Evolutionary conservation across 2,329 filamentous ascomycete genomes (phyloP), one percentile per base, ranked within the genome.

Genomic region (Colletotrichum sp.): DNA sequence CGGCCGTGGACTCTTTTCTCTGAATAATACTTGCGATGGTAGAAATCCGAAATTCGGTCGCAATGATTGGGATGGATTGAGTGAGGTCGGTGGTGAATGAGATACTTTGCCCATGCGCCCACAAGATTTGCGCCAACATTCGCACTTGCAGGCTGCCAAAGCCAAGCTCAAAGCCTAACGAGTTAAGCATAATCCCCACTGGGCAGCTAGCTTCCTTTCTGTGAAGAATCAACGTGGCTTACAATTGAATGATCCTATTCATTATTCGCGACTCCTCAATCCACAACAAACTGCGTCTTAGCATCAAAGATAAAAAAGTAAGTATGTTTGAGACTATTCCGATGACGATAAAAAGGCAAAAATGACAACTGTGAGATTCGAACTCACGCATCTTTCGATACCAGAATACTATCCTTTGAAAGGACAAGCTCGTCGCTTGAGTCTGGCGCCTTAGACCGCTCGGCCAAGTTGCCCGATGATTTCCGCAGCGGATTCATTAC

Each of bases 391-490:
- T 75, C 73, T 75, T 75, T 24, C 73, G 73, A 75, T 64, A 75
- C 73, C 73, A 75, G 73, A 75, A 75, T 68, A 4, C 72, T 26
- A 52, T 16, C 59, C 73, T 61, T 7, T 75, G 16, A 0, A 57
- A 71, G 69, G 64, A 36, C 8, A 75, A 75, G 70, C 57, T 68
- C 12, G 3, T 52, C 14, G 57, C 73, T 75, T 75, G 73, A 75
- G 73, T 75, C 73, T 75, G 73, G 73, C 73, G 73, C 73, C 73
- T 75, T 75, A 73, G 73, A 75, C 73, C 73, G 73, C 73, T 75
- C 73, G 73, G 73, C 73, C 73, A 75, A 75, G 73, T 75, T 75
- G 39, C 70, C 73, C 4, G 3, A n/a, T 75, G 55, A 4, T 24
- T 8, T 12, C 0, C 0, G 0, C 0, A 1, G 2, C 1, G 1